Evolutionary conservation across 163 green algal genomes (phyloP).

Genomic region (Prototheca wickerhamii): DNA sequence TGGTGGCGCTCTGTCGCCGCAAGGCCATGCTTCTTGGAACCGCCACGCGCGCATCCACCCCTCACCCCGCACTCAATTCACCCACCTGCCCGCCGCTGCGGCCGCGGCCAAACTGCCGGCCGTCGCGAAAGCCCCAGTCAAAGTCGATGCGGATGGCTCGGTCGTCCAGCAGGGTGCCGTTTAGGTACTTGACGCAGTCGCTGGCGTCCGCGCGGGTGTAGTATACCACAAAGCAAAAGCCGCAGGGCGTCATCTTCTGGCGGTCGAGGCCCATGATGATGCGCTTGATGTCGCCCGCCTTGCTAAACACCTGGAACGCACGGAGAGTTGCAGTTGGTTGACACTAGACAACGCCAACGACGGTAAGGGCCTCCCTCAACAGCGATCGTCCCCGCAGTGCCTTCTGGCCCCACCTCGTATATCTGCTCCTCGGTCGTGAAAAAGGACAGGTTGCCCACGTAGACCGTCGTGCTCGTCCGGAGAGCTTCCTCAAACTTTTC

Average conservation of each 20-base stretch:
- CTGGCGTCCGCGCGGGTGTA: slow-evolving; percentile 75
- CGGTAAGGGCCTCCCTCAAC: too few relatives aligned
- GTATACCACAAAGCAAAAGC: slow-evolving; percentile 96
- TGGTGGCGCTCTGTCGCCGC: too few relatives aligned
- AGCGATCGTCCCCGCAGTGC: neutral
- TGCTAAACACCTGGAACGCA: slow-evolving; percentile 82
- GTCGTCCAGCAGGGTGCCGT: slow-evolving; percentile 86
- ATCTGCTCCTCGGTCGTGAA: slow-evolving; percentile 95
- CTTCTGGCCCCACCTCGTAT: slow-evolving; percentile 41
- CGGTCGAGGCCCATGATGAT: slow-evolving; percentile 98
- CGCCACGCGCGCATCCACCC: neutral
- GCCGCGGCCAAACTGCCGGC: slow-evolving; percentile 88
- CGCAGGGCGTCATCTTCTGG: slow-evolving; percentile 84
- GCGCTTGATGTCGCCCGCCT: slow-evolving; percentile 71
- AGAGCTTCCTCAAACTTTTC: slow-evolving; percentile 72
- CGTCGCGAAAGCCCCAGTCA: slow-evolving; percentile 96
- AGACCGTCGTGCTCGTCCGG: slow-evolving; percentile 71
- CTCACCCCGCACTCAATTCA: slow-evolving; percentile 4
- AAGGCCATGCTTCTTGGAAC: too few relatives aligned
- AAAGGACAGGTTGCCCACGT: slow-evolving; percentile 98
- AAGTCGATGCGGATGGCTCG: slow-evolving; percentile 88
- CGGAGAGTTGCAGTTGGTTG: too few relatives aligned
- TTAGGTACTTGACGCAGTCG: slow-evolving; percentile 83
- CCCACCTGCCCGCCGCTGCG: slow-evolving; percentile 84
- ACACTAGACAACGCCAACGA: too few relatives aligned